Percentiles rank a stretch among this genome's conserved stretches.
These are phyloP conservation scores for Harrya chromipes DNA, from an alignment of 768 basidiomycete species.

Conservation along the genomic window DNA sequence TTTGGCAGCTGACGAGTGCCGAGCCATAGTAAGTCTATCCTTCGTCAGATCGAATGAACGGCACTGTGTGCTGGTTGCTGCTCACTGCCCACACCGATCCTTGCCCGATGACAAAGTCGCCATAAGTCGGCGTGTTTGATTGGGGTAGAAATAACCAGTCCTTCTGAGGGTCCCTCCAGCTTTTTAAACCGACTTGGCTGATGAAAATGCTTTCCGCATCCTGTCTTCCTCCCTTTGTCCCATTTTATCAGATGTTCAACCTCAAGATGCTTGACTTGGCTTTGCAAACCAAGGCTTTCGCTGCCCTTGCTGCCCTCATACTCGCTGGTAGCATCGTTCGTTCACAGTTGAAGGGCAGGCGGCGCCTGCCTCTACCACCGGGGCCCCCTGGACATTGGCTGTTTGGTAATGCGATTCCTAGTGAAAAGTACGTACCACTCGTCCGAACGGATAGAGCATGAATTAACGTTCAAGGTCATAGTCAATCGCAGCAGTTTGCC, in stretches of 20 bases:
- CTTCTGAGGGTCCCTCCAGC: too few species aligned
- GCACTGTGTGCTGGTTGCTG: too few species aligned
- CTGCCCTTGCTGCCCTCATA: slow-evolving; percentile 15
- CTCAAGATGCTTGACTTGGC: not conserved
- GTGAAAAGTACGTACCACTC: slow-evolving; percentile 19
- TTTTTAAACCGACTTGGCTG: slow-evolving; percentile 11
- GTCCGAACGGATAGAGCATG: not conserved
- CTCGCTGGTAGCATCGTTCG: slow-evolving; percentile 12
- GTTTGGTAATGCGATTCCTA: slow-evolving; percentile 30
- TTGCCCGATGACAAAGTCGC: too few species aligned
- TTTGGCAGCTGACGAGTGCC: too few species aligned
- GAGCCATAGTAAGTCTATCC: too few species aligned
- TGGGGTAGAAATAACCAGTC: too few species aligned
- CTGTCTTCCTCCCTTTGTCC: not conserved
- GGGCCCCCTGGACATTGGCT: slow-evolving; percentile 34
- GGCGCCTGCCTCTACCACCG: slow-evolving; percentile 26
- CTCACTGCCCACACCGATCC: too few species aligned
- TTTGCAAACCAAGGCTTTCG: slow-evolving; percentile 17
- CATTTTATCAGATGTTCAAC: slow-evolving; percentile 7
- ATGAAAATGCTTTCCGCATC: not conserved
- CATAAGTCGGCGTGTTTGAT: too few species aligned
- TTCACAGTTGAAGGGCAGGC: slow-evolving; percentile 6
- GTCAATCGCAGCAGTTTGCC: slow-evolving; percentile 43
- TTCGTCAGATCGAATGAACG: too few species aligned
- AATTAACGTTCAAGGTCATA: not conserved